Percentiles rank a stretch among this genome's conserved stretches.
Conservation (phyloP, 192 early-diverging fungal species). For the Phlyctochytrium planicorne region DNA sequence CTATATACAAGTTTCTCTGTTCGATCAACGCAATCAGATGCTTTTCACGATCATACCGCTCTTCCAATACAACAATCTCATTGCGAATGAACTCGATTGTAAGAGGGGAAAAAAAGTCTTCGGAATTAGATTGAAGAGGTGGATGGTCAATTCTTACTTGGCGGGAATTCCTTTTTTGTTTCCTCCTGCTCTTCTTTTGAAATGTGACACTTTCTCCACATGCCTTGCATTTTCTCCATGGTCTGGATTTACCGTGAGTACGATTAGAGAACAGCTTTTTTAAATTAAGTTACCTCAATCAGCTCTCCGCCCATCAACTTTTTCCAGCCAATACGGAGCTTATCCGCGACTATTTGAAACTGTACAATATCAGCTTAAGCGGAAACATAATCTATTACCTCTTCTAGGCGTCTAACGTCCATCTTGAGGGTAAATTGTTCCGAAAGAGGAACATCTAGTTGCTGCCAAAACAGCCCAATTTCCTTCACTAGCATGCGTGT, state of each 20-base stretch:
- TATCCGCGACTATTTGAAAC: not conserved
- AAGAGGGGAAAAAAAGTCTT: conserved; percentile 38
- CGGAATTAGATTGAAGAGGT: not conserved
- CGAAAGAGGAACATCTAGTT: not conserved
- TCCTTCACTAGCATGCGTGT: not conserved
- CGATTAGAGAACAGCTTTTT: no score
- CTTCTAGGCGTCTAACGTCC: not conserved
- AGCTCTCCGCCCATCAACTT: not conserved
- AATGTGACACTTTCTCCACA: conserved; percentile 36
- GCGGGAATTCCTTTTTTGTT: not conserved
- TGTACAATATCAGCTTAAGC: not conserved
- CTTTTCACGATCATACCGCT: conserved; percentile 20
- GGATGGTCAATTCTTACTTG: conserved; percentile 5
- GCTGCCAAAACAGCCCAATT: not conserved
- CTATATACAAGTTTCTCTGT: conserved; percentile 26
- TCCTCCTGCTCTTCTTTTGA: conserved; percentile 22
- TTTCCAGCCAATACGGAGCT: not conserved
- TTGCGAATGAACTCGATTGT: conserved; percentile 22
- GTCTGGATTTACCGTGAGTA: no score
- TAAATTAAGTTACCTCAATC: no score
- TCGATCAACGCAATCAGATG: conserved; percentile 26
- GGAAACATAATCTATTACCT: not conserved
- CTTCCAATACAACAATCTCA: conserved; percentile 28
- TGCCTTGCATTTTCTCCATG: conserved; percentile 14
- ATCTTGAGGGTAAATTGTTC: not conserved